Conservation (phyloP, 2,329 filamentous ascomycete genomes). For the Aspergillus transmontanensis region DNA sequence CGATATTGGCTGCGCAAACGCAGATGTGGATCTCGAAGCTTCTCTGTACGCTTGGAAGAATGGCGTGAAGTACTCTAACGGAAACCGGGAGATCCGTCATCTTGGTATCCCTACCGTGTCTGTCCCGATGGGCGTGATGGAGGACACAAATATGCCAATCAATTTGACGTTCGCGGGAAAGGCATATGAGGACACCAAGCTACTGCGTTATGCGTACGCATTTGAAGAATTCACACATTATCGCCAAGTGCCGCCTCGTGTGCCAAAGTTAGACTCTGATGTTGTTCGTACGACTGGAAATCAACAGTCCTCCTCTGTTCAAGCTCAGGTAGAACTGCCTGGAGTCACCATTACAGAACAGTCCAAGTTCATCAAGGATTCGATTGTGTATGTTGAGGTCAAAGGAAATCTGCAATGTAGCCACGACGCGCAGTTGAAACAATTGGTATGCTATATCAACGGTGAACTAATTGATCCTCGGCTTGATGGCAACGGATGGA, state of each 20-base stretch:
- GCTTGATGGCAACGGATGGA: conserved; percentile 22
- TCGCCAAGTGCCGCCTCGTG: conserved; percentile 22
- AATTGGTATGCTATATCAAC: conserved; percentile 25
- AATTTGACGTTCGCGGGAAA: conserved; percentile 56
- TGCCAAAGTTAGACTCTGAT: conserved; percentile 29
- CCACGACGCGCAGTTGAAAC: conserved; percentile 14
- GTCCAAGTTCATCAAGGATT: conserved; percentile 10
- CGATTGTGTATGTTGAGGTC: conserved; percentile 10
- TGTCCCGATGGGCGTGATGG: conserved; percentile 56
- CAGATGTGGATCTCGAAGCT: conserved; percentile 41
- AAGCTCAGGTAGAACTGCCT: background rate
- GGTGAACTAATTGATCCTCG: conserved; percentile 19
- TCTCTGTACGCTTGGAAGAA: conserved; percentile 49
- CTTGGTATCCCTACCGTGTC: conserved; percentile 58
- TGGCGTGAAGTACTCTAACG: conserved; percentile 58
- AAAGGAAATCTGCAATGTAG: conserved; percentile 4
- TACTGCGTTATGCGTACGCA: conserved; percentile 31
- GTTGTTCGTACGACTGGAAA: background rate
- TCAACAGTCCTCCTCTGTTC: background rate
- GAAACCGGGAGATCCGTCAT: conserved; percentile 56
- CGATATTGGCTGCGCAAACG: conserved; percentile 53
- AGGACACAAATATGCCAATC: conserved; percentile 52
- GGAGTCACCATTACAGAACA: conserved; percentile 12
- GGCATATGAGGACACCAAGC: conserved; percentile 48
- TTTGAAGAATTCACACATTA: conserved; percentile 27